These are phyloP conservation scores for Talaromyces trachyspermus DNA, from an alignment of 495 filamentous ascomycete species.

Conservation along the genomic window DNA sequence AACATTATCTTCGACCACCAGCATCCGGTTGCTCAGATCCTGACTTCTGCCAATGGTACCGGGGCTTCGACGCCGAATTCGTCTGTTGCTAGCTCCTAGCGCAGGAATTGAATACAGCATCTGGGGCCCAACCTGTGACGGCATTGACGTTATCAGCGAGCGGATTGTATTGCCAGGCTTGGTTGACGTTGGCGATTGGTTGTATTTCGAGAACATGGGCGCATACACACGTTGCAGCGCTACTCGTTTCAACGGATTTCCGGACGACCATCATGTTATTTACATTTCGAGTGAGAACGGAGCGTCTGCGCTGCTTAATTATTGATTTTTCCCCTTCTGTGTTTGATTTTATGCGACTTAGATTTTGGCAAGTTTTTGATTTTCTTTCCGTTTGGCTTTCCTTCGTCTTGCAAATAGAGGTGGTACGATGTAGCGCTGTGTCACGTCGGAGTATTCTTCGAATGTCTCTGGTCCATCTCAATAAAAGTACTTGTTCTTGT, in stretches of 20 bases:
- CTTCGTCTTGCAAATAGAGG: too few relatives aligned
- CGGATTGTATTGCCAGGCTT: constrained; percentile 64
- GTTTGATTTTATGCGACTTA: neutral
- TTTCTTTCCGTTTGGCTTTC: neutral
- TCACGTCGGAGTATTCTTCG: too few relatives aligned
- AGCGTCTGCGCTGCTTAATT: constrained; percentile 65
- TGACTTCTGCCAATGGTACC: constrained; percentile 52
- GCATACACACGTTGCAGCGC: constrained; percentile 97
- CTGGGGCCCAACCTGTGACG: constrained; percentile 97
- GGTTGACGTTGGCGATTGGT: constrained; percentile 89
- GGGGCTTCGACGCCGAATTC: constrained; percentile 26
- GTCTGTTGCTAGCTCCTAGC: constrained; percentile 15
- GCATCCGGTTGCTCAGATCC: constrained; percentile 73
- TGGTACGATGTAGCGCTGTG: too few relatives aligned
- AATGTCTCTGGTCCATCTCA: too few relatives aligned
- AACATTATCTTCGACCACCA: constrained; percentile 99
- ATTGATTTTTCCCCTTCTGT: constrained; percentile 16
- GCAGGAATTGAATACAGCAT: constrained; percentile 74
- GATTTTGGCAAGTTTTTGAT: neutral
- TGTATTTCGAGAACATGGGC: constrained; percentile 98
- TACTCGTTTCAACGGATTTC: constrained; percentile 98
- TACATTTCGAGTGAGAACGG: constrained; percentile 92
- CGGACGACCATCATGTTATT: constrained; percentile 81
- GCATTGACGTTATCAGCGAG: constrained; percentile 84
- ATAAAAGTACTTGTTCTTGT: too few relatives aligned